Evolutionary conservation across 129 eudicot genomes (phyloP).

Genomic region (Tanacetum coccineum): DNA sequence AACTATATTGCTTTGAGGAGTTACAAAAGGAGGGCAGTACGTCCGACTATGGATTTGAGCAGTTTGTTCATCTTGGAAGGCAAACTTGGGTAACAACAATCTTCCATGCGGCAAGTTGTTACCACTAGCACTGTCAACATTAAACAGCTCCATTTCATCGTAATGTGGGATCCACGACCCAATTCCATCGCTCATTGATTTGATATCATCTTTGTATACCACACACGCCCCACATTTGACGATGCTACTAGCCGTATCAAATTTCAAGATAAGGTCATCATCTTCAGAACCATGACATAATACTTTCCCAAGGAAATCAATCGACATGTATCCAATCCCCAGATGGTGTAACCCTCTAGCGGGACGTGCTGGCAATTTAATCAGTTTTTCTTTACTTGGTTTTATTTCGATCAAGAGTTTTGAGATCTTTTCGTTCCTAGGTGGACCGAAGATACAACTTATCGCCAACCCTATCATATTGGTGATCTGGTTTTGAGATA

Average conservation of each 20-base stretch:
- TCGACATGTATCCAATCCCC: constrained; percentile 1
- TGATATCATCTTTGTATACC: neutral
- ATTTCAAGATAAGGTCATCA: neutral
- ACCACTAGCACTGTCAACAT: neutral
- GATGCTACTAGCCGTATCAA: neutral
- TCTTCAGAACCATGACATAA: neutral
- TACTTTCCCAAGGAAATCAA: neutral
- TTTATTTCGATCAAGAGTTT: neutral
- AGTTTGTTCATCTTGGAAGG: neutral
- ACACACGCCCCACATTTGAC: neutral
- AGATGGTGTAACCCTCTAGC: neutral
- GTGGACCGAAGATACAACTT: neutral
- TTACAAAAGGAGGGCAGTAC: too few species aligned
- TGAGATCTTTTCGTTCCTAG: too few species aligned
- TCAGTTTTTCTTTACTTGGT: neutral
- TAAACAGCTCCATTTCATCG: neutral
- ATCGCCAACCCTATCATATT: too few species aligned
- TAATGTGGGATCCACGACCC: neutral
- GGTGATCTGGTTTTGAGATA: too few species aligned
- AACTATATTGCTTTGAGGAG: too few species aligned
- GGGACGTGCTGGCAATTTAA: neutral
- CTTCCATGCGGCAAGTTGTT: neutral
- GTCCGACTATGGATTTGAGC: too few species aligned
- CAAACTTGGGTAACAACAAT: neutral
- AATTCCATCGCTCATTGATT: neutral